Evolutionary conservation across 1,284 basidiomycete genomes (phyloP), one percentile per base, ranked within the genome.

Genomic region (Heterobasidion annosum): DNA sequence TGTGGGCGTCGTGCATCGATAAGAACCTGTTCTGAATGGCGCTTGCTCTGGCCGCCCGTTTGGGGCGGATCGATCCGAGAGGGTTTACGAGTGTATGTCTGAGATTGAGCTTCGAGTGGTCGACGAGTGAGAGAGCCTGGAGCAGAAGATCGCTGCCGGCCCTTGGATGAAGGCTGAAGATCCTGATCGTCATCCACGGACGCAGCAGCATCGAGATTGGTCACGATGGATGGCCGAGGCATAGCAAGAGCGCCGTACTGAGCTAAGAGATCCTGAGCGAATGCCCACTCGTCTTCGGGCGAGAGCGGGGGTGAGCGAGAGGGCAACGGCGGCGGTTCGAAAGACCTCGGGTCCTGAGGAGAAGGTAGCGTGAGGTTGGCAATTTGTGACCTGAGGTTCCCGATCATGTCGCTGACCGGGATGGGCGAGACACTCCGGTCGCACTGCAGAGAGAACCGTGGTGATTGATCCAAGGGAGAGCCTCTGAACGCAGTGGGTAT

Each of bases 401-500:
- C 67, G 19, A 85, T 73, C 82, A 86, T 86, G 40, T 75, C 74
- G 52, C 74, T 67, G 33, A 85, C 69, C 37, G 74, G 71, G 61
- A 78, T 70, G 47, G 70, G 66, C 50, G 65, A 64, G 34, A 61
- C 62, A 19, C 58, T 18, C 60, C 43, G 42, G 61, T 61, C 18
- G 58, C 56, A 61, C 43, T 46, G 8, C 37, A 58, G n/a, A 37
- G 75, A 71, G 53, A 73, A 71, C 42, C 66, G 63, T 10, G 78
- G 71, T n/a, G 70, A 70, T 61, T 77, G 72, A 42, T 67, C 59
- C 15, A 73, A 70, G 2, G 78, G 73, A n/a, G 79, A 76, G 3
- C 82, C 80, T 16, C 77, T 65, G 66, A 85, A 84, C 12, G 82
- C 77, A 18, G 80, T 79, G 15, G 83, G 83, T 46, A 85, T 80